Evolutionary conservation across 164 flowering plant genomes (phyloP), one percentile per base, ranked within the genome.

Genomic region (Macadamia tetraphylla): DNA sequence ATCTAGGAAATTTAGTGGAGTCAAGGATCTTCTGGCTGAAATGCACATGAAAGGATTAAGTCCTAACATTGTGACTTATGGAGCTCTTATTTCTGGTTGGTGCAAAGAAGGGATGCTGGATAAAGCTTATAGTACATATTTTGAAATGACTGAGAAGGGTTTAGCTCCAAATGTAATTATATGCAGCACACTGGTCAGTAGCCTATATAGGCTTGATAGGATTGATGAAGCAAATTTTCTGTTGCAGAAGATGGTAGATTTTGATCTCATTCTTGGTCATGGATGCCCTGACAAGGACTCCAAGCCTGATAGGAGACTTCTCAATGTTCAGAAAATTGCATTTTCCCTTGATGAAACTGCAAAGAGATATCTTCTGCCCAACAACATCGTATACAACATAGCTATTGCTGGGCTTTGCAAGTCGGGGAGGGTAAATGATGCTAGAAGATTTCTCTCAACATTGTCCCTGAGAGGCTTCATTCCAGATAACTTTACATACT

Each of bases 31-130:
- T 73, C 79, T 90, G 56, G 64, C 62, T 62, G 98, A 90, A 74
- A 81, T 90, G 85, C 63, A 77, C 55, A 65, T 43, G 15, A 81
- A 66, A 73, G 86, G 84, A 48, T 44, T 92, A 71, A 70, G 49
- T 29, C 86, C 90, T 29, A 85, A 79, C 71, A 60, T 85, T 60
- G 76, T 88, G 14, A 88, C 96, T 30, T 89, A 83, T 75, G 97
- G 95, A 35, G 75, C 86, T 70, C 87, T 89, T 56, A 87, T 92
- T 73, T 44, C 73, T 80, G 95, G 97, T 67, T 92, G 90, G 90
- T 84, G 92, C 70, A 77, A 81, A 70, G 83, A 78, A 73, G 88
- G 87, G 67, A 81, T 65, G 80, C 66, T 87, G 67, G 84, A 83
- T 64, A 88, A 84, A 84, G 88, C 94, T 56, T 81, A 82, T 68